Percentiles rank a stretch among this genome's conserved stretches.
These are phyloP conservation scores for Grigorovia humatica DNA, from an alignment of 805 yeast species.

Conservation along the genomic window DNA sequence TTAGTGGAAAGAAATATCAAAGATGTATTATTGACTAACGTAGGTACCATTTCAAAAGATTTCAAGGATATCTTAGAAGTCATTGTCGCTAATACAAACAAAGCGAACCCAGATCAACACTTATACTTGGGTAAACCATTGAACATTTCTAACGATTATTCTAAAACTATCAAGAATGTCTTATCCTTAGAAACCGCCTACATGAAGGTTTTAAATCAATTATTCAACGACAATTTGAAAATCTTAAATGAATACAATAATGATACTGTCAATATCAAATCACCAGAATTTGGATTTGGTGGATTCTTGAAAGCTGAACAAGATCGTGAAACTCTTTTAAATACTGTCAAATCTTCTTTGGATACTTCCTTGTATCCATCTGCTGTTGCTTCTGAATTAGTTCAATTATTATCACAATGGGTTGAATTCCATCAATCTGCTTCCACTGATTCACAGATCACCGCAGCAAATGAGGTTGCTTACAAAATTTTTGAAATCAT, in stretches of 20 bases:
- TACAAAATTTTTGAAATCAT: conserved; percentile 31
- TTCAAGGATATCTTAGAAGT: conserved; percentile 33
- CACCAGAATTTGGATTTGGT: conserved; percentile 88
- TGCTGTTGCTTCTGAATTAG: conserved; percentile 36
- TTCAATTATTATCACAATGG: conserved; percentile 61
- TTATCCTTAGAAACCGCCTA: conserved; percentile 62
- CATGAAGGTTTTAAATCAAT: conserved; percentile 60
- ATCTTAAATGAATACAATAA: conserved; percentile 51
- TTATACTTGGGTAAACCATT: conserved; percentile 42
- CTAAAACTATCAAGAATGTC: conserved; percentile 32
- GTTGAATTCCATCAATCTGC: conserved; percentile 38
- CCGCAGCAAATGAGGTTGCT: conserved; percentile 26
- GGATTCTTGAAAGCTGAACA: conserved; percentile 49
- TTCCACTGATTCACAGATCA: conserved; percentile 21
- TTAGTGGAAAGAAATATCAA: conserved; percentile 38
- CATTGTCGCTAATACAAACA: conserved; percentile 40
- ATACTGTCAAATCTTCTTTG: conserved; percentile 37
- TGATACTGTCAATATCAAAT: conserved; percentile 36
- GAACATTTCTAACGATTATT: background rate
- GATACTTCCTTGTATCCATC: conserved; percentile 34
- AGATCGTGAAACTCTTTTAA: conserved; percentile 36
- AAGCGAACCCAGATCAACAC: conserved; percentile 50
- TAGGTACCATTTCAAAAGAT: conserved; percentile 20
- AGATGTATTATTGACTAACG: conserved; percentile 46
- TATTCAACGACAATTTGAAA: conserved; percentile 42